Conservation (phyloP, 352 stramenopile genomes). For the Globisporangium megalacanthum region DNA sequence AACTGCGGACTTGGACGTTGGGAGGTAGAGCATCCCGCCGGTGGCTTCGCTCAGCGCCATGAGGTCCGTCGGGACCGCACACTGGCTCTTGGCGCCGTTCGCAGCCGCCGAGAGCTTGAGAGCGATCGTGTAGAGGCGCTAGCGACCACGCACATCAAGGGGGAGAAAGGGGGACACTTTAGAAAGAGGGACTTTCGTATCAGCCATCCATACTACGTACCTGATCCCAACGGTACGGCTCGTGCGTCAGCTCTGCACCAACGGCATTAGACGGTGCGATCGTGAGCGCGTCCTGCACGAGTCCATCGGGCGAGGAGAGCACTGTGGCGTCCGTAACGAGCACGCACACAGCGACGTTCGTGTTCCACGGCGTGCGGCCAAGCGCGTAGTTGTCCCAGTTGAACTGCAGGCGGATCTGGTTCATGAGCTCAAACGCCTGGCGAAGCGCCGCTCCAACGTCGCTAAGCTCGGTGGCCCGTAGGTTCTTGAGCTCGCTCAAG, state of each 20-base stretch:
- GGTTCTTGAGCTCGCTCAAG: constrained; percentile 76
- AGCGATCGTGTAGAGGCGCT: constrained; percentile 73
- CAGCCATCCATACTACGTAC: constrained; percentile 6
- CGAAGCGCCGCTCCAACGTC: constrained; percentile 66
- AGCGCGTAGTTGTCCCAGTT: constrained; percentile 87
- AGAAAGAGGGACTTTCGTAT: too few species aligned
- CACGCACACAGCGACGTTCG: constrained; percentile 77
- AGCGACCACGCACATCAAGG: background rate
- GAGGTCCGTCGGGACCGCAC: constrained; percentile 58
- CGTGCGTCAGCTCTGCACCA: constrained; percentile 69
- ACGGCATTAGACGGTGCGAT: constrained; percentile 65
- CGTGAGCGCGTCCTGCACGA: constrained; percentile 67
- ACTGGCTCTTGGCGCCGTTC: constrained; percentile 37
- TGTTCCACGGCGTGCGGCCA: constrained; percentile 75
- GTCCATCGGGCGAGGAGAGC: constrained; percentile 56
- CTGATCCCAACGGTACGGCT: constrained; percentile 86
- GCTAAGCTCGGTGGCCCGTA: constrained; percentile 73
- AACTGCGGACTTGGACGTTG: constrained; percentile 70
- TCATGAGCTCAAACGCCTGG: constrained; percentile 86
- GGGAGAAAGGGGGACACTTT: background rate
- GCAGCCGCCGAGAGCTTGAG: constrained; percentile 76
- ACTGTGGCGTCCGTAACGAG: constrained; percentile 78
- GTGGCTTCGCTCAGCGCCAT: constrained; percentile 84
- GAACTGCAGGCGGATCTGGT: constrained; percentile 84
- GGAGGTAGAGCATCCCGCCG: constrained; percentile 78